A percentile compares a stretch with the other conserved stretches of the same genome.
Evolutionary conservation across 1,139 yeast genomes (phyloP).

Genomic region (Suhomyces terraborum): DNA sequence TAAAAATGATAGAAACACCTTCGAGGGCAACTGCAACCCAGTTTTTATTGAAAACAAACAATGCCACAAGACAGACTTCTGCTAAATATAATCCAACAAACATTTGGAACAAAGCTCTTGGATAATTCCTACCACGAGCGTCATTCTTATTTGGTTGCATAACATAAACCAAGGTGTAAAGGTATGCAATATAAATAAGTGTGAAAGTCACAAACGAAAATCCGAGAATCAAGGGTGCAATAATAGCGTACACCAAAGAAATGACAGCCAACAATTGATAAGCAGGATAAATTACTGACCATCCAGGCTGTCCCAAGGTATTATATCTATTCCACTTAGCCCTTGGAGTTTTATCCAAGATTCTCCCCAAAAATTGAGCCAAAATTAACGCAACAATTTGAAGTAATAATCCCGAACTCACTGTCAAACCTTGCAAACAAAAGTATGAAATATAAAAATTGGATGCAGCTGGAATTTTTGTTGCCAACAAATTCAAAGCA

Average conservation of each 20-base stretch:
- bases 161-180: conserved; percentile 58
- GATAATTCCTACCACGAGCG: conserved; percentile 66
- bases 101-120: conserved; percentile 64
- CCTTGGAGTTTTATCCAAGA: conserved; percentile 46
- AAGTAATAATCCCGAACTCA: conserved; percentile 40
- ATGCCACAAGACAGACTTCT: conserved; percentile 63
- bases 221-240: conserved; percentile 51
- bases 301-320: conserved; percentile 46
- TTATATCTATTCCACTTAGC: conserved; percentile 49
- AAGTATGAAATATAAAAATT: conserved; percentile 63
- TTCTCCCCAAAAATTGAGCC: conserved; percentile 47
- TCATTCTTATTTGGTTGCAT: conserved; percentile 54
- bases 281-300: conserved; percentile 43
- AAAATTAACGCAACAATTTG: conserved; percentile 49
- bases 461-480: conserved; percentile 67
- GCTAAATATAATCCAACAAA: conserved; percentile 68
- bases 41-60: conserved; percentile 67
- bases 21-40: conserved; percentile 76
- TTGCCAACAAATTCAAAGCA: conserved; percentile 59
- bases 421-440: conserved; percentile 46
- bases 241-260: conserved; percentile 43
- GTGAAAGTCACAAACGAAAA: conserved; percentile 48
- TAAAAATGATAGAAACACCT: conserved; percentile 50
- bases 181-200: conserved; percentile 60
- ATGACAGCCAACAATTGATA: conserved; percentile 43